phyloP scores from a whole-genome alignment of 352 stramenopile genomes.

The Thalassiosira oceanica region DNA sequence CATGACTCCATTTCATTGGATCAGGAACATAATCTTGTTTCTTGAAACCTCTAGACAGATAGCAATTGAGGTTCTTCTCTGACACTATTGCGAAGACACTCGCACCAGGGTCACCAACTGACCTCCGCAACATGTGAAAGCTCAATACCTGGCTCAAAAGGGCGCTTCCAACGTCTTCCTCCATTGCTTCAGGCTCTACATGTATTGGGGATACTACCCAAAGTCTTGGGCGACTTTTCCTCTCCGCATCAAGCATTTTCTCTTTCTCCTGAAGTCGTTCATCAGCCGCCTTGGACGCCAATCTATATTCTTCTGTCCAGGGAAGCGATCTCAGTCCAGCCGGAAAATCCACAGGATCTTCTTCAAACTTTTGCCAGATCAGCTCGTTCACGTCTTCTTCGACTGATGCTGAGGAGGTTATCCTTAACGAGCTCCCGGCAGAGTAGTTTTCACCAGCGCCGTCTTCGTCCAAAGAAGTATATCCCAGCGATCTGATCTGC shows the following conservation, averaged over 20 bases:
- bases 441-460: slow-evolving; percentile 5
- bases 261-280: slow-evolving; percentile 15
- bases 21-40: too few relatives aligned
- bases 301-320: slow-evolving; percentile 49
- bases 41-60: too few relatives aligned
- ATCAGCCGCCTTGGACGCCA: slow-evolving; percentile 3
- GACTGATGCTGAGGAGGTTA: neutral
- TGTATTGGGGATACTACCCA: slow-evolving; percentile 48
- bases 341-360: slow-evolving; percentile 32
- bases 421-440: neutral
- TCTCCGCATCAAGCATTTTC: slow-evolving; percentile 14
- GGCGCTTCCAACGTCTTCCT: slow-evolving; percentile 1
- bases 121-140: slow-evolving; percentile 2
- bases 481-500: slow-evolving; percentile 40
- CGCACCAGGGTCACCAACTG: too few relatives aligned
- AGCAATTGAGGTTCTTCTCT: too few relatives aligned
- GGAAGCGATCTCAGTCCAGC: slow-evolving; percentile 38
- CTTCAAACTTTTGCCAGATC: slow-evolving; percentile 57
- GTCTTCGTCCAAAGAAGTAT: slow-evolving; percentile 12
- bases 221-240: slow-evolving; percentile 11
- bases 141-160: slow-evolving; percentile 13
- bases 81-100: too few relatives aligned
- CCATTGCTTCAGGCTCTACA: slow-evolving; percentile 6
- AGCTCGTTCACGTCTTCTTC: slow-evolving; percentile 41
- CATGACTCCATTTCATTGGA: too few relatives aligned